Conservation (phyloP, 768 basidiomycete species). For the Rhodotorula diobovata region DNA sequence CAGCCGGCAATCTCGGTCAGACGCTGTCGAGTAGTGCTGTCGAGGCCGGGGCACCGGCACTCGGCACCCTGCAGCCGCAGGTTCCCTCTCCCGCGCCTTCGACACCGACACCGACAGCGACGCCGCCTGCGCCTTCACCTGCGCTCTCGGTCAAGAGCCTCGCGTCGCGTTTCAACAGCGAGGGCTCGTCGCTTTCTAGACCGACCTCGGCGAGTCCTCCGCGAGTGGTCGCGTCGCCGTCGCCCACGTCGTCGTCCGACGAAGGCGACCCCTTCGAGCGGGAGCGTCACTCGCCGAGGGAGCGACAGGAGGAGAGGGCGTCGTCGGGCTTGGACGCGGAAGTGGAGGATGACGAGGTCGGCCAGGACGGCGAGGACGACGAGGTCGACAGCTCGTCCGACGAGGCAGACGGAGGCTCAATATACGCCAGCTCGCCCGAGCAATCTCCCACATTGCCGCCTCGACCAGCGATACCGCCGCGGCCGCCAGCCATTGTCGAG, state of each 20-base stretch:
- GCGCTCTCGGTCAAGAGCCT: constrained; percentile 14
- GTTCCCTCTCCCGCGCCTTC: not conserved
- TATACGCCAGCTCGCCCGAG: constrained; percentile 10
- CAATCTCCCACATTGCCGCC: not conserved
- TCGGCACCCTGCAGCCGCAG: not conserved
- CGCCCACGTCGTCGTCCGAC: not conserved
- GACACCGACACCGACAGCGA: not conserved
- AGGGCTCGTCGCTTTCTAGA: not conserved
- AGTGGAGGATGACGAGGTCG: not conserved
- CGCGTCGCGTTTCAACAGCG: constrained; percentile 16
- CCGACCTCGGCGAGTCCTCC: not conserved
- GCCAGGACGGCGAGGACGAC: too few relatives aligned
- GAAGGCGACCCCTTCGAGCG: not conserved
- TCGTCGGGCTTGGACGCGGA: not conserved
- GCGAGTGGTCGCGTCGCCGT: not conserved
- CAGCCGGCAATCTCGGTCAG: not conserved
- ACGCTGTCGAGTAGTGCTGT: not conserved
- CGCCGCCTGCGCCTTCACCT: not conserved
- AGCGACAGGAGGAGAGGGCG: not conserved
- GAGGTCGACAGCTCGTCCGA: not conserved
- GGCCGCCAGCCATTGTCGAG: not conserved
- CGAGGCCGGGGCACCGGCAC: not conserved
- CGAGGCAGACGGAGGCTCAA: not conserved
- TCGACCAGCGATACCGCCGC: constrained; percentile 21
- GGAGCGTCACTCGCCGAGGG: not conserved